Evolutionary conservation across 2,329 filamentous ascomycete species (phyloP), one percentile per base, ranked within the genome.

Genomic region (Ophiostoma montium): DNA sequence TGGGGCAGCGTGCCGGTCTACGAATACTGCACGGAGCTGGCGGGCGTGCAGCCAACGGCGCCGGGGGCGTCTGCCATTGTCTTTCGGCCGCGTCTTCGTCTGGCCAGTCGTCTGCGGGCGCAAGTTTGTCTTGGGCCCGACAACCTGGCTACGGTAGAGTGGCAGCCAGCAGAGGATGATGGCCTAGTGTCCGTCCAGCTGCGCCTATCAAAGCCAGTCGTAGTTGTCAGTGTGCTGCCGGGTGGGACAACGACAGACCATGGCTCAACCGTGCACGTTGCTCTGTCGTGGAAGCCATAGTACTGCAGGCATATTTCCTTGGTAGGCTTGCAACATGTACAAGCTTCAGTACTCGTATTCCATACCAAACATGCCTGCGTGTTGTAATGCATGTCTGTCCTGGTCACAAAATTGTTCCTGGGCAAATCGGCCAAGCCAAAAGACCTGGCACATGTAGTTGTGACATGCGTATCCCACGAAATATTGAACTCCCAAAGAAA

Each of bases 1-100:
- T 69, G 65, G 67, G 64, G 66, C 1, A 65, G 64, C 49, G 64
- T 66, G 15, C 66, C 65, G 0, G 57, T 69, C 4, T 68, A 68
- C 46, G 66, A 68, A 50, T 68, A 61, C 35, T 63, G 60, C 31
- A 61, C 62, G 9, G 66, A 68, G 53, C 10, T 69, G 46, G 52
- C 57, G 30, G 57, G 57, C 41, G 50, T 58, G 2, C 51, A 50
- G 3, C 46, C 45, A 8, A 39, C 48, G 15, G 48, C 46, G 2
- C 42, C 56, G 6, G 62, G 61, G 0, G 51, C 52, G 15, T 30
- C 47, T 5, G 56, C 52, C 18, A 42, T 63, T 2, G 31, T 56
- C 4, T 63, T 63, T 47, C 55, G 57, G 51, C 62, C 62, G 3
- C 53, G 62, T 1, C 39, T 63, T 18, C 30, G 48, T 2, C 44